These are phyloP conservation scores for Bryum argenteum DNA, from an alignment of 225 moss, liverwort and hornwort species.

Conservation along the genomic window DNA sequence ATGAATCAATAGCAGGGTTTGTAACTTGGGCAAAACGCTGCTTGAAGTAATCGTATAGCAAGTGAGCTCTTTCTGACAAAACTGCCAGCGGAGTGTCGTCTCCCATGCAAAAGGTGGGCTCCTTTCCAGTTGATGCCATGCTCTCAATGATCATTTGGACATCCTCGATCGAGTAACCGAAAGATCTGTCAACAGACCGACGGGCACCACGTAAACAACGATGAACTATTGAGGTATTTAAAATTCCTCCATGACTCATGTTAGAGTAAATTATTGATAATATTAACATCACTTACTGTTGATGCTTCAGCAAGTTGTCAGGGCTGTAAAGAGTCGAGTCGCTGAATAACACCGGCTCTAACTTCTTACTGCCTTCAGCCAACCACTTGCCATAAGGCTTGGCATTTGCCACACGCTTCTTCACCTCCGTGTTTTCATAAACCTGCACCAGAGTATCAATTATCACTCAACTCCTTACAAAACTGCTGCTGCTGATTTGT, in stretches of 20 bases:
- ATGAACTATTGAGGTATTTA: too few relatives aligned
- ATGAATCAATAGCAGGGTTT: slow-evolving; percentile 93
- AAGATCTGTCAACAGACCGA: slow-evolving; percentile 59
- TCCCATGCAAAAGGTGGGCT: slow-evolving; percentile 98
- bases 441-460: slow-evolving; percentile 51
- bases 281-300: slow-evolving; percentile 57
- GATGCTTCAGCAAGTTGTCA: slow-evolving; percentile 76
- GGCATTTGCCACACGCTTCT: slow-evolving; percentile 83
- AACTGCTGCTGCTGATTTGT: neutral
- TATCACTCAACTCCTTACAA: slow-evolving; percentile 3
- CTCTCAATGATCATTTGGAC: slow-evolving; percentile 97
- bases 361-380: slow-evolving; percentile 56
- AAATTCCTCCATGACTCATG: too few relatives aligned
- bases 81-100: slow-evolving; percentile 92
- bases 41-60: slow-evolving; percentile 97
- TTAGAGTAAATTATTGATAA: neutral
- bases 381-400: slow-evolving; percentile 90
- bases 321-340: slow-evolving; percentile 59
- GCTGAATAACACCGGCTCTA: slow-evolving; percentile 55
- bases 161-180: slow-evolving; percentile 91
- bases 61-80: slow-evolving; percentile 71
- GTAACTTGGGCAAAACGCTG: slow-evolving; percentile 99
- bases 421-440: slow-evolving; percentile 87
- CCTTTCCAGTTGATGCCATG: slow-evolving; percentile 96
- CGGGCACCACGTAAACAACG: neutral